Percentiles rank a stretch among this genome's conserved stretches.
Evolutionary conservation across 306 rosid species (phyloP).

Genomic region (Alnus rubra): DNA sequence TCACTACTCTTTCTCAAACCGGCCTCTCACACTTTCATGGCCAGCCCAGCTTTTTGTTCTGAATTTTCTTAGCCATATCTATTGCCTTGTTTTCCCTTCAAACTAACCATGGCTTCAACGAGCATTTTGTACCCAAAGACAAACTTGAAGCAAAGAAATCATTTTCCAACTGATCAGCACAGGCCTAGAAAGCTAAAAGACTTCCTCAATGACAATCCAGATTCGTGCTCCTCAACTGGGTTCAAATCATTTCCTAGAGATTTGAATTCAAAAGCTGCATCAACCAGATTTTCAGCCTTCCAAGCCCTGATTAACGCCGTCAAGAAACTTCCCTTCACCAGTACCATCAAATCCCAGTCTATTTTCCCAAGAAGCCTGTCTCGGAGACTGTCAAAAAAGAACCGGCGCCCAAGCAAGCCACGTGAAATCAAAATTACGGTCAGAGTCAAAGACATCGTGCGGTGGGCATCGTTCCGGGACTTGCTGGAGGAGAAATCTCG

Average conservation of each 20-base stretch:
- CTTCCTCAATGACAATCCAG: conserved; percentile 51
- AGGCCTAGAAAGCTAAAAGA: conserved; percentile 70
- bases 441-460: conserved; percentile 71
- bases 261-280: conserved; percentile 20
- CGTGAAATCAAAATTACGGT: conserved; percentile 35
- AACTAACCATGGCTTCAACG: conserved; percentile 33
- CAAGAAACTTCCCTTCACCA: conserved; percentile 44
- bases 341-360: conserved; percentile 37
- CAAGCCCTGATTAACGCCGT: conserved; percentile 56
- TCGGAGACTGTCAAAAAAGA: conserved; percentile 36
- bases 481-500: conserved; percentile 35
- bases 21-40: conserved; percentile 6
- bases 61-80: neutral
- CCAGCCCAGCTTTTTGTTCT: neutral
- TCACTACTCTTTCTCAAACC: neutral
- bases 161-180: no score
- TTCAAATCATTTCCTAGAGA: conserved; percentile 56
- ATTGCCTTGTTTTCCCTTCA: neutral
- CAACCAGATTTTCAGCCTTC: conserved; percentile 41
- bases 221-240: conserved; percentile 51
- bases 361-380: conserved; percentile 55
- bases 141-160: no score
- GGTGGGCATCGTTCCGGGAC: conserved; percentile 79
- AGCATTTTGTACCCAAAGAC: conserved; percentile 18
- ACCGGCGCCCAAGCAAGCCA: neutral